phyloP scores from a whole-genome alignment of 2,329 filamentous ascomycete species.

The Beauveria sp. region DNA sequence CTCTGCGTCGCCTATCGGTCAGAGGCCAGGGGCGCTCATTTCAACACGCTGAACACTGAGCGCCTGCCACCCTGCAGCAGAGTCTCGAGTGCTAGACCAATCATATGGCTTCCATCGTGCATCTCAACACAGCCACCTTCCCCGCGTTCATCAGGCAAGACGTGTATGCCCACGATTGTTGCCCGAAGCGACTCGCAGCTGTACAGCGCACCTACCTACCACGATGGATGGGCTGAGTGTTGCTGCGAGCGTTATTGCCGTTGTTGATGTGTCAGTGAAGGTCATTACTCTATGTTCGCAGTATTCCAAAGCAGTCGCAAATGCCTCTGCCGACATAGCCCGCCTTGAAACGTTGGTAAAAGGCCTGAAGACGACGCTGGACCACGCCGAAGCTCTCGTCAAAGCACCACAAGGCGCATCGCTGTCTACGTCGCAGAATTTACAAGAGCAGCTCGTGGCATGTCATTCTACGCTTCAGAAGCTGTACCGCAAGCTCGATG shows the following conservation, averaged over 20 bases:
- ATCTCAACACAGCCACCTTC: neutral
- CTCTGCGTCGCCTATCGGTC: neutral
- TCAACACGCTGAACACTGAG: neutral
- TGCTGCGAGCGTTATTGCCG: conserved; percentile 1
- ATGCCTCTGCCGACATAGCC: conserved; percentile 2
- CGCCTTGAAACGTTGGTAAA: neutral
- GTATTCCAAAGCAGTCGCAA: conserved; percentile 4
- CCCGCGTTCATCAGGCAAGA: neutral
- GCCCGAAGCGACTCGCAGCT: neutral
- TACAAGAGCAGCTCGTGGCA: neutral
- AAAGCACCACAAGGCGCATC: neutral
- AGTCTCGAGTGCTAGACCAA: neutral
- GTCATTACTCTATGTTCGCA: conserved; percentile 2
- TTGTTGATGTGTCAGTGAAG: conserved; percentile 7
- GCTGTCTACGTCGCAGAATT: neutral
- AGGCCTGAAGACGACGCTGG: neutral
- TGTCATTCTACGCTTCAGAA: neutral
- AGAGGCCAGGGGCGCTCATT: neutral
- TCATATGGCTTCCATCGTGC: neutral
- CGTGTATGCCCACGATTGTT: neutral
- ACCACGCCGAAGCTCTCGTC: neutral
- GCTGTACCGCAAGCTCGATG: neutral
- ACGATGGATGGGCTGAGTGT: conserved; percentile 2
- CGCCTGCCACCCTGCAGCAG: neutral
- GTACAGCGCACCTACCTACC: neutral